Evolutionary conservation across 2,329 filamentous ascomycete genomes (phyloP).

Genomic region (Huntiella decipiens): DNA sequence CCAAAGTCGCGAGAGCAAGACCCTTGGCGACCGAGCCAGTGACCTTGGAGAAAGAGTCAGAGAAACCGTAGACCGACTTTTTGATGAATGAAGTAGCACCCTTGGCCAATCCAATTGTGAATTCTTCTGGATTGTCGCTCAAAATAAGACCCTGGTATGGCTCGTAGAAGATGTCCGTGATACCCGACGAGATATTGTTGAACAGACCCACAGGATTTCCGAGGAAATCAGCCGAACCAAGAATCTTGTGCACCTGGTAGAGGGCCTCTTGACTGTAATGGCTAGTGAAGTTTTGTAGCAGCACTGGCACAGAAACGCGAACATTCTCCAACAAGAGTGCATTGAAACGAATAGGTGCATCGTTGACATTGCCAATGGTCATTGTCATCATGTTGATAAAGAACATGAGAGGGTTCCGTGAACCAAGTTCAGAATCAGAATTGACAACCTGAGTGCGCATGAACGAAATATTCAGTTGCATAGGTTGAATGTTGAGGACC

Average conservation of each 20-base stretch:
- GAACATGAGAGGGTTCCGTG: conserved; percentile 91
- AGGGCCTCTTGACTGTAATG: conserved; percentile 96
- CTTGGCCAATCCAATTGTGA: conserved; percentile 88
- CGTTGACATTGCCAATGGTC: conserved; percentile 98
- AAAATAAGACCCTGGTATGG: conserved; percentile 95
- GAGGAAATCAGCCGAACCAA: conserved; percentile 92
- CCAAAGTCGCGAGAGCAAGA: conserved; percentile 80
- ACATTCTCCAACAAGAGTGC: conserved; percentile 90
- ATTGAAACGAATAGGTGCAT: conserved; percentile 85
- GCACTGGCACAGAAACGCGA: conserved; percentile 65
- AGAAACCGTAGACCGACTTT: conserved; percentile 95
- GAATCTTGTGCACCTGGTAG: conserved; percentile 89
- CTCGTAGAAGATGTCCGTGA: conserved; percentile 97
- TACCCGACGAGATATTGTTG: conserved; percentile 93
- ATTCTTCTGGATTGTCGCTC: conserved; percentile 85
- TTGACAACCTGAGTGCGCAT: conserved; percentile 94
- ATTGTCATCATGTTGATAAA: conserved; percentile 97
- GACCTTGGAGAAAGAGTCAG: conserved; percentile 92
- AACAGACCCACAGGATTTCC: conserved; percentile 95
- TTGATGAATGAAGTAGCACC: conserved; percentile 94
- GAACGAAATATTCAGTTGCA: conserved; percentile 94
- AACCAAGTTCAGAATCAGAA: conserved; percentile 80
- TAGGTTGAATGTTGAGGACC: conserved; percentile 86
- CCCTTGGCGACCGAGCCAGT: conserved; percentile 96
- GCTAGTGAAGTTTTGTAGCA: conserved; percentile 71